phyloP scores from a whole-genome alignment of 2,329 filamentous ascomycete species.

The Phaeosphaeriaceae sp. region DNA sequence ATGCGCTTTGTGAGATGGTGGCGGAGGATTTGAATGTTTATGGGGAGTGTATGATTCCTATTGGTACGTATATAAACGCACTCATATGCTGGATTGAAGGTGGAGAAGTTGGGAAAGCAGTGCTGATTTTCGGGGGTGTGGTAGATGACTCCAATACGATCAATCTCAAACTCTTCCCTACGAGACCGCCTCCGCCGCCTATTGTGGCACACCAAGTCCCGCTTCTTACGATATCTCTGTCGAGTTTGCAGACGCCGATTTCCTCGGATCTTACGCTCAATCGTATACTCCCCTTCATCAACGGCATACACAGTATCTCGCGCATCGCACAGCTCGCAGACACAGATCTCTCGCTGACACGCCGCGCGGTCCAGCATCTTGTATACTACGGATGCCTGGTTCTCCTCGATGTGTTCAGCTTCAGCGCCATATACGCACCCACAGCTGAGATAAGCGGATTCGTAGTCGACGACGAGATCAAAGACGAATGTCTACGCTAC shows the following conservation, averaged over 20 bases:
- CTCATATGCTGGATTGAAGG: no score
- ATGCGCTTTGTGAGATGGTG: conserved; percentile 80
- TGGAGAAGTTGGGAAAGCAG: no score
- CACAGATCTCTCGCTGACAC: conserved; percentile 84
- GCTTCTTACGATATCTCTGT: conserved; percentile 66
- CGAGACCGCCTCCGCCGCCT: conserved; percentile 75
- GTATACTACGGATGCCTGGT: conserved; percentile 92
- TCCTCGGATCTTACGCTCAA: conserved; percentile 77
- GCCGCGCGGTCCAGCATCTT: conserved; percentile 85
- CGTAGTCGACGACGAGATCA: conserved; percentile 74
- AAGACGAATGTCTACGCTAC: conserved; percentile 88
- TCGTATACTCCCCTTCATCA: conserved; percentile 83
- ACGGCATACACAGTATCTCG: conserved; percentile 88
- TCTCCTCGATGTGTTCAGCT: conserved; percentile 94
- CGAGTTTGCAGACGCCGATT: conserved; percentile 53
- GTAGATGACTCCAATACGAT: conserved; percentile 90
- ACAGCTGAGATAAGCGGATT: conserved; percentile 82
- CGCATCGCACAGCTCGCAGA: conserved; percentile 86
- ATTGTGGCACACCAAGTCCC: conserved; percentile 92
- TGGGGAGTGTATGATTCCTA: conserved; percentile 97
- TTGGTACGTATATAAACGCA: conserved; percentile 76
- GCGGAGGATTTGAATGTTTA: conserved; percentile 96
- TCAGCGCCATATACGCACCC: conserved; percentile 86
- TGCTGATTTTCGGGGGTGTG: conserved; percentile 3
- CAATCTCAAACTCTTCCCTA: conserved; percentile 94